Evolutionary conservation across 371 early-diverging fungal species (phyloP), one percentile per base, ranked within the genome.

Genomic region (Lichtheimia hyalospora): DNA sequence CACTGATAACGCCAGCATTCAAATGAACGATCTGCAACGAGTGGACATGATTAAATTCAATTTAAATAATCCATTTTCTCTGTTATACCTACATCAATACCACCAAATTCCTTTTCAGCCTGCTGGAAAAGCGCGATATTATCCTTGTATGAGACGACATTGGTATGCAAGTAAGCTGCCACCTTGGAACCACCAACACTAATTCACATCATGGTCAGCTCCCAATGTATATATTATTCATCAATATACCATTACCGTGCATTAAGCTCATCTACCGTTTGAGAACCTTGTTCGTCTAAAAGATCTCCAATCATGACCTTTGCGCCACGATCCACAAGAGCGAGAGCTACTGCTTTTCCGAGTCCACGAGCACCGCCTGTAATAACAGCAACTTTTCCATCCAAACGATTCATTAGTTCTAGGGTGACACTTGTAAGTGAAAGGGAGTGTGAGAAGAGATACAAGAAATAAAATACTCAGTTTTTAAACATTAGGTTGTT

Each of bases 291-390:
- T 34, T 68, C 67, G 14, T 67, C 84, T 4, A 73, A 56, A 49
- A 89, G 54, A 54, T 89, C 89, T 40, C 81, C 87, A 49, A 89
- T 62, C 0, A 86, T 83, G 1, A 90, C 84, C 28, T 74, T 74
- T 43, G 81, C 87, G 16, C 90, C 85, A 40, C 71, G 66, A 18
- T 69, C 63, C 44, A 74, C 70, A 5, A 88, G 74, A 6, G 76
- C 62, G 44, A 67, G 68, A 23, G 83, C 79, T n/a, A 86, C 71
- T 1, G 79, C 79, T 60, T 79, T 81, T 53, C 91, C 91, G 60
- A 88, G 84, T 10, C 89, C 89, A 5, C 78, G 77, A 20, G 81
- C 62, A 2, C 65, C 86, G 39, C 89, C 89, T 2, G 91, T 91
- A 50, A 91, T 79, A 28, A 91, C 75, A 1, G 84, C 89, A 7